Conservation (phyloP, 176 grass and related monocot genomes). For the Oryza officinalis region DNA sequence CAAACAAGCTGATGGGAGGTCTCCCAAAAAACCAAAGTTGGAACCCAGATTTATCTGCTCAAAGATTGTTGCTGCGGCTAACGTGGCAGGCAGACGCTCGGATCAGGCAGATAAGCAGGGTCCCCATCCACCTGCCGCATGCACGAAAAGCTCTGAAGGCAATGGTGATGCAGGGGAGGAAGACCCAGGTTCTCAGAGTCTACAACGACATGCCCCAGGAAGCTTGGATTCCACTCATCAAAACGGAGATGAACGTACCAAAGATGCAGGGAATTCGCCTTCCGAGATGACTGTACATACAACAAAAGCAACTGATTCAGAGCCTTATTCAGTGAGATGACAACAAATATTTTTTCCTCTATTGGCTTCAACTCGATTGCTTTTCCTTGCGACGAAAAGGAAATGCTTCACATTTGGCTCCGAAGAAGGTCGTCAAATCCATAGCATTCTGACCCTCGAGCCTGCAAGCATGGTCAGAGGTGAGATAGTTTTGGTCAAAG, state of each 20-base stretch:
- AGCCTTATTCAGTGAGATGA: conserved; percentile 56
- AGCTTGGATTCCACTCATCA: conserved; percentile 23
- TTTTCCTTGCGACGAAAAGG: conserved; percentile 7
- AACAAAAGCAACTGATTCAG: conserved; percentile 34
- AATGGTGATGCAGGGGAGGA: conserved; percentile 38
- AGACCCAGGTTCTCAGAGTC: conserved; percentile 33
- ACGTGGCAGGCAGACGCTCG: background rate
- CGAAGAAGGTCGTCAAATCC: background rate
- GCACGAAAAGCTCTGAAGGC: conserved; percentile 19
- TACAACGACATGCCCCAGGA: conserved; percentile 24
- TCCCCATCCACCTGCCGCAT: conserved; percentile 1
- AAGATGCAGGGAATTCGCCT: conserved; percentile 25
- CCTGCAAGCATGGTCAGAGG: background rate
- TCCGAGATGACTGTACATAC: conserved; percentile 34
- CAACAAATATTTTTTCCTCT: conserved; percentile 5
- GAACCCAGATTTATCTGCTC: conserved; percentile 21
- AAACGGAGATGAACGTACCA: conserved; percentile 26
- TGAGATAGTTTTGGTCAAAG: conserved; percentile 40
- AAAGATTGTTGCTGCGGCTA: background rate
- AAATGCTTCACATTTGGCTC: conserved; percentile 18
- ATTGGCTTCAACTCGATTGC: conserved; percentile 12
- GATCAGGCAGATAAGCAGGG: conserved; percentile 7
- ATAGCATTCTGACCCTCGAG: background rate
- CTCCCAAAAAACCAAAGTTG: conserved; percentile 57
- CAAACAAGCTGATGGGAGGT: conserved; percentile 24